Conservation (phyloP, 139 green algal genomes). For the Eudorina sp. region DNA sequence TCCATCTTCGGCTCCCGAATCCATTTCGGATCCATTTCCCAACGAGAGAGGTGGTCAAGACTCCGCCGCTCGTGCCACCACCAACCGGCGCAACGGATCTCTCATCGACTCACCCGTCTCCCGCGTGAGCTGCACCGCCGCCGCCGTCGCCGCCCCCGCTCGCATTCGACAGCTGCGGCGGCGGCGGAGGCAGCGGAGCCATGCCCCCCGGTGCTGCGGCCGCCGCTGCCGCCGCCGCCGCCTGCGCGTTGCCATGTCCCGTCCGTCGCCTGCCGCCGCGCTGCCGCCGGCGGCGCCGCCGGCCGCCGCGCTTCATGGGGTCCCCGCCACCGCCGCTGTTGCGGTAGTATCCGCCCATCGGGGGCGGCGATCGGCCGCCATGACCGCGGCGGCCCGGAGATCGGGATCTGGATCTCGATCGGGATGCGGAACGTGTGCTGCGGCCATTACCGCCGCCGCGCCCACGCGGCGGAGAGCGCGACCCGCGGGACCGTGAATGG, state of each 20-base stretch:
- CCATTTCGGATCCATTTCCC: too few species aligned
- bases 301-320: not conserved
- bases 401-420: not conserved
- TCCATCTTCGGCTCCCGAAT: too few species aligned
- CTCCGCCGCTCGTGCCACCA: too few species aligned
- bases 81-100: too few species aligned
- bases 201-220: not conserved
- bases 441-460: not conserved
- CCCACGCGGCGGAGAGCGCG: not conserved
- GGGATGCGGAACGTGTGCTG: not conserved
- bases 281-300: not conserved
- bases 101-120: not conserved
- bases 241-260: not conserved
- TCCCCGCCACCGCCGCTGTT: slow-evolving; percentile 16
- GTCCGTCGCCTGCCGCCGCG: not conserved
- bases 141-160: too few species aligned
- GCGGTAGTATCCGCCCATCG: not conserved
- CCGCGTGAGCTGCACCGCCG: too few species aligned
- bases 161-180: too few species aligned
- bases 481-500: slow-evolving; percentile 2
- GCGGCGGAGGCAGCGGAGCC: not conserved
- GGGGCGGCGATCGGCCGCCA: slow-evolving; percentile 14
- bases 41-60: too few species aligned
- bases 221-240: not conserved
- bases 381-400: not conserved